Evolutionary conservation across 768 basidiomycete species (phyloP).

Genomic region (Amylocystis lapponica): DNA sequence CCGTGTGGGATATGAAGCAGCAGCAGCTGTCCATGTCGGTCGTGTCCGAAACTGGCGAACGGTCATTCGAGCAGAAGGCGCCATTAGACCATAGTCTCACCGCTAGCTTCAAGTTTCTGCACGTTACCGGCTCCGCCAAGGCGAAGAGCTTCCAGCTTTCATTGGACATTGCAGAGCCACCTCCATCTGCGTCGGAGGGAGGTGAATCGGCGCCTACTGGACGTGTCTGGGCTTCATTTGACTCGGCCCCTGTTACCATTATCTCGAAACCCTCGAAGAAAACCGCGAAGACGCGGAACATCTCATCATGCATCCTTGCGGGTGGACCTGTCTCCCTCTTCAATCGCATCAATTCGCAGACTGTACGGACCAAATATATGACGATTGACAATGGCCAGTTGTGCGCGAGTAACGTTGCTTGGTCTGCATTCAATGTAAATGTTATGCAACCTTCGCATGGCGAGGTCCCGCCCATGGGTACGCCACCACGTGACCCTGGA

Average conservation of each 20-base stretch:
- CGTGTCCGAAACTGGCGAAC: constrained; percentile 77
- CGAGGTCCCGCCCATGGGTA: constrained; percentile 60
- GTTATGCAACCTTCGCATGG: constrained; percentile 58
- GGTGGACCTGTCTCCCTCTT: constrained; percentile 89
- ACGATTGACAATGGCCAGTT: constrained; percentile 79
- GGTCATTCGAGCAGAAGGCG: constrained; percentile 80
- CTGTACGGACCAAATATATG: constrained; percentile 97
- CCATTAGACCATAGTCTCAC: constrained; percentile 79
- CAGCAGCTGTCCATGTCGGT: constrained; percentile 84
- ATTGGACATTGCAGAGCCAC: constrained; percentile 78
- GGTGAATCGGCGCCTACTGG: constrained; percentile 42
- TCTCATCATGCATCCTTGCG: constrained; percentile 83
- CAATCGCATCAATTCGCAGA: constrained; percentile 95
- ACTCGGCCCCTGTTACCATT: constrained; percentile 88
- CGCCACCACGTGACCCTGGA: constrained; percentile 43
- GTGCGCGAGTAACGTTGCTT: constrained; percentile 85
- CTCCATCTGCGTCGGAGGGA: constrained; percentile 38
- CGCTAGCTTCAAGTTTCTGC: constrained; percentile 87
- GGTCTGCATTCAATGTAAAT: constrained; percentile 94
- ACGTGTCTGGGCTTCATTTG: constrained; percentile 86
- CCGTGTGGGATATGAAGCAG: constrained; percentile 75
- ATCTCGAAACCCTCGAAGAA: constrained; percentile 98
- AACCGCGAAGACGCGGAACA: constrained; percentile 91
- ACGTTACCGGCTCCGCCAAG: constrained; percentile 84
- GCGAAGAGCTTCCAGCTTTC: constrained; percentile 87